phyloP scores from a whole-genome alignment of 208 protist genomes.

The Leishmania guyanensis region DNA sequence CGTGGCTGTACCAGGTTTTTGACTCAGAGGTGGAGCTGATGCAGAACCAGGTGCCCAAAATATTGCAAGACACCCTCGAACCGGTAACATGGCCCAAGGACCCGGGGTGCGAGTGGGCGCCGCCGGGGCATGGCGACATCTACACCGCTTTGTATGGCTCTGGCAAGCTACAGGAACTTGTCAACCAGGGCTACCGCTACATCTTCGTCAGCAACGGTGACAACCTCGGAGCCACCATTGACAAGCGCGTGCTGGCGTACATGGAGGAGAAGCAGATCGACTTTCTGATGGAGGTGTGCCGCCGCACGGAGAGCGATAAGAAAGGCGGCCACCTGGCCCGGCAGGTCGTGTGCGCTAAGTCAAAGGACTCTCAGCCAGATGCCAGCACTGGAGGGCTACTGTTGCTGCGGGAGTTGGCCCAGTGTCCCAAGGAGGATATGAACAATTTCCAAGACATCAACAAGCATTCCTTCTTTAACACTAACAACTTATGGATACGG shows the following conservation, averaged over 20 bases:
- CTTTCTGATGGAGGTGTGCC: slow-evolving; percentile 93
- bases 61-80: slow-evolving; percentile 59
- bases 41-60: slow-evolving; percentile 90
- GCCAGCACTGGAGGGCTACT: slow-evolving; percentile 36
- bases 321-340: slow-evolving; percentile 93
- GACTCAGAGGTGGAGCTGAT: slow-evolving; percentile 73
- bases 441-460: slow-evolving; percentile 95
- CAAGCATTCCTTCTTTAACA: slow-evolving; percentile 99
- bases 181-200: slow-evolving; percentile 93
- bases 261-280: slow-evolving; percentile 75
- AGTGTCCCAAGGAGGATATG: slow-evolving; percentile 91
- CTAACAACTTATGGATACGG: slow-evolving; percentile 99
- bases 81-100: slow-evolving; percentile 59
- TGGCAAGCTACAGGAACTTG: slow-evolving; percentile 86
- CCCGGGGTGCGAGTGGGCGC: slow-evolving; percentile 92
- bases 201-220: slow-evolving; percentile 99
- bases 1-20: slow-evolving; percentile 48
- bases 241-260: slow-evolving; percentile 87
- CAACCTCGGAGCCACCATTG: slow-evolving; percentile 97
- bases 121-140: slow-evolving; percentile 99
- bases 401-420: slow-evolving; percentile 90
- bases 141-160: slow-evolving; percentile 94
- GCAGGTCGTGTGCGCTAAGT: slow-evolving; percentile 13
- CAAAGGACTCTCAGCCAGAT: slow-evolving; percentile 15
- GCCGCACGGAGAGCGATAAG: slow-evolving; percentile 90